Conservation (phyloP, 306 rosid species). For the Vigna reflexopilosa region DNA sequence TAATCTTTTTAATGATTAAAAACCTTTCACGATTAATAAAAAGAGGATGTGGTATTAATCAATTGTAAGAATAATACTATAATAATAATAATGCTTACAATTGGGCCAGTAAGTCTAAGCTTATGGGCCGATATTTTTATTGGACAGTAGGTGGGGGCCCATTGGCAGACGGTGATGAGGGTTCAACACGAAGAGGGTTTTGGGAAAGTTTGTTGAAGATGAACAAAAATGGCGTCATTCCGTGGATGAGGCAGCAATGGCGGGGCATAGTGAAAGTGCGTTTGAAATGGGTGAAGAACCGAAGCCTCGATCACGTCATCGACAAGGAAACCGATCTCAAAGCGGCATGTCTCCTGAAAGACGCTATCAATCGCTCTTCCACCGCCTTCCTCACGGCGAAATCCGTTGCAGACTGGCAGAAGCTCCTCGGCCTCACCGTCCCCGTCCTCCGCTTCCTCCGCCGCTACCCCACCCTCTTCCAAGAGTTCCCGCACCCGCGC, state of each 20-base stretch:
- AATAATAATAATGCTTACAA: too few species aligned
- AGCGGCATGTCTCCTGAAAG: slow-evolving; percentile 86
- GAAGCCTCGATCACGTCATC: slow-evolving; percentile 82
- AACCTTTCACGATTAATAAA: too few species aligned
- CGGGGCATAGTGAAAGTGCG: slow-evolving; percentile 83
- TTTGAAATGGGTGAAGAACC: slow-evolving; percentile 86
- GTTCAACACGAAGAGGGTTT: neutral
- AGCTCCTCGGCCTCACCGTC: slow-evolving; percentile 86
- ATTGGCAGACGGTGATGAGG: neutral
- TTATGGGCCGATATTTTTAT: neutral
- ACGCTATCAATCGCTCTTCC: slow-evolving; percentile 85
- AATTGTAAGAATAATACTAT: too few species aligned
- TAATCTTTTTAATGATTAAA: too few species aligned
- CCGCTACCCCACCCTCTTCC: slow-evolving; percentile 84
- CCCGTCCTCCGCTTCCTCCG: slow-evolving; percentile 93
- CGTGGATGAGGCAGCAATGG: slow-evolving; percentile 55
- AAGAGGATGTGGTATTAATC: too few species aligned
- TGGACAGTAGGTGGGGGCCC: neutral
- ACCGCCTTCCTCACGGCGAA: slow-evolving; percentile 77
- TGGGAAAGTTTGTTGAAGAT: neutral
- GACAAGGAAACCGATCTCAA: slow-evolving; percentile 89
- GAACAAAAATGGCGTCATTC: slow-evolving; percentile 35
- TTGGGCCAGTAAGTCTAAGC: neutral
- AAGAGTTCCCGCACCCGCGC: slow-evolving; percentile 85
- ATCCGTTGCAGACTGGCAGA: slow-evolving; percentile 83